These are phyloP conservation scores for Daldinia sp. DNA, from an alignment of 2,329 filamentous ascomycete species.

Conservation along the genomic window DNA sequence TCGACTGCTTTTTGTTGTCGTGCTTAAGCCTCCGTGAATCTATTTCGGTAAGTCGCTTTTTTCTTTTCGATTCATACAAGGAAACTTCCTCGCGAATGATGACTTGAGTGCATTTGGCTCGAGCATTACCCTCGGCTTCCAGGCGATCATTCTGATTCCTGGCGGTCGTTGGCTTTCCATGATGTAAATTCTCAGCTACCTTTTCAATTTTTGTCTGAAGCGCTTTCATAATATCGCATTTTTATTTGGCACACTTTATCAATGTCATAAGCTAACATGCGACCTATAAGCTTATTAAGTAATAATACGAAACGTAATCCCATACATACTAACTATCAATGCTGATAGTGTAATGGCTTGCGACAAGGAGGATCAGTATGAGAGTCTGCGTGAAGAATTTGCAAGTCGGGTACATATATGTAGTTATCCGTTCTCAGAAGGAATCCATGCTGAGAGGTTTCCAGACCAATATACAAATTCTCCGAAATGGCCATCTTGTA, in stretches of 20 bases:
- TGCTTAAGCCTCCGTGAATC: conserved; percentile 43
- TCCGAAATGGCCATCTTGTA: conserved; percentile 94
- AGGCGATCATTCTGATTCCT: conserved; percentile 82
- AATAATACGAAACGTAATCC: background rate
- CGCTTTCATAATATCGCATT: conserved; percentile 44
- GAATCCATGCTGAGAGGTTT: conserved; percentile 63
- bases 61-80: conserved; percentile 7
- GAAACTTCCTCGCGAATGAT: conserved; percentile 74
- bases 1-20: conserved; percentile 13
- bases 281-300: conserved; percentile 22
- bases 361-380: conserved; percentile 90
- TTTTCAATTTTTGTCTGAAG: conserved; percentile 88
- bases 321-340: conserved; percentile 42
- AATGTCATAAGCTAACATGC: conserved; percentile 44
- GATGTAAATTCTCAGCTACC: conserved; percentile 99
- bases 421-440: conserved; percentile 51
- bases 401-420: conserved; percentile 77
- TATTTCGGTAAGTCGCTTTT: conserved; percentile 55
- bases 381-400: conserved; percentile 84
- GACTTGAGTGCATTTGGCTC: conserved; percentile 99
- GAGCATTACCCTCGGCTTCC: conserved; percentile 81
- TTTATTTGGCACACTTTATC: conserved; percentile 20
- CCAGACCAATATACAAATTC: conserved; percentile 88
- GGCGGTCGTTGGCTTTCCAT: conserved; percentile 78
- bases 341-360: conserved; percentile 87